Base-by-base conservation (phyloP, 1,139 yeast genomes). In the Scheffersomyces parashehatae region DNA sequence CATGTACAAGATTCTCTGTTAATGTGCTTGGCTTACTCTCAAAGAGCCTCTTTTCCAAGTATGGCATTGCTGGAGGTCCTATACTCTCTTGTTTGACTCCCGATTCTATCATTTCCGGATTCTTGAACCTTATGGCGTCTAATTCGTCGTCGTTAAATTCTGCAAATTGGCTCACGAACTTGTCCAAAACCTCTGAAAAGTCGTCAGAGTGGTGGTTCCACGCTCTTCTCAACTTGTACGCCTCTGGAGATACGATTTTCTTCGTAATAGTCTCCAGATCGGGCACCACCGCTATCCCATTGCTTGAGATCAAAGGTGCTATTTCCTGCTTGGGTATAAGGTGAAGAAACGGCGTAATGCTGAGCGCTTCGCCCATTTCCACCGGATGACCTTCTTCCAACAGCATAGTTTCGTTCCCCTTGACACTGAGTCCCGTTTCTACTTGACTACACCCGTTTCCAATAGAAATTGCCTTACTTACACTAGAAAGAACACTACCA, bases 291-390 rank as follows among this genome's bases (percentile, higher is more conserved):
- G 44, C 36, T 3, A 46, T 24, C 7, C 47, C 40, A 13, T 38
- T 39, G 5, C 58, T 38, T 1, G 56, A 43, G 29, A 62, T 44
- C 14, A 62, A 45, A 1, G 66, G 59, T 2, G 62, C 62, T 5
- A 65, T 29, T 28, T 55, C 62, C 39, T 65, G 70, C 20, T 54
- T 60, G 6, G 73, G 72, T 11, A 67, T 46, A 12, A 67, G 50
- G 43, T 64, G 68, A 13, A 57, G 45, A 12, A 68, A 45, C 3
- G 73, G 73, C 9, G 64, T 58, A 5, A 60, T 54, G 13, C 62
- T 50, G 36, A 65, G 50, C 13, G 64, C 64, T 40, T 62, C 63
- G 29, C 48, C 51, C 13, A 65, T 40, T 40, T 56, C 55, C 11
- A 44, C 37, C 3, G 62, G 64, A 36, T 47, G 47, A 6, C 46